Evolutionary conservation across 2,329 filamentous ascomycete species (phyloP), one percentile per base, ranked within the genome.

Genomic region (Proliferodiscus dingleyae): DNA sequence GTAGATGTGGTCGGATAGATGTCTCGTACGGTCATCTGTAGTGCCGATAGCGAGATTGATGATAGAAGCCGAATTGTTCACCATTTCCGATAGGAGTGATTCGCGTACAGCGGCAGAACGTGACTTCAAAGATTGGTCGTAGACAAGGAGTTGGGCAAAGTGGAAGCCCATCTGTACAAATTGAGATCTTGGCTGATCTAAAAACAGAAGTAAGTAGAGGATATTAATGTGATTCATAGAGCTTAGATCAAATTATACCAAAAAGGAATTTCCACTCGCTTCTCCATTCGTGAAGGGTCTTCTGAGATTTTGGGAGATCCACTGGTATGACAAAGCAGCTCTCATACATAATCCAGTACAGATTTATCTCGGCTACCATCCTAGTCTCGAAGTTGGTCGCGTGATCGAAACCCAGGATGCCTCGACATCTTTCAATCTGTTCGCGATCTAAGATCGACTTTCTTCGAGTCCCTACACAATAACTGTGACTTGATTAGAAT

Each of bases 1-100:
- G 46, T 71, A 72, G 16, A 71, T 69, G 40, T 72, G 70, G 44
- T 73, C 69, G 3, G 64, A 71, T 4, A 72, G 53, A 51, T 73
- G 68, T 11, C 63, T 62, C 1, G 68, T 71, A 2, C 68, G 64
- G 18, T 71, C 66, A 37, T 73, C 69, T 1, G 66, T 59, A 2
- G 68, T 70, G 10, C 69, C 65, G 51, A 72, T 70, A 2, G 68
- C 68, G 2, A 70, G 49, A 13, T 64, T 62, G 13, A 71, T 62
- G 39, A 71, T 71, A 2, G 57, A 45, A 13, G 58, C 65, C 1
- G 68, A 68, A 15, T 69, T 61, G 9, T 63, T 59, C 11, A 70
- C 58, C 66, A 72, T 71, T 47, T 71, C 67, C 0, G 59, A 60
- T 3, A 71, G 55, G 2, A 67, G 45, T 0, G 64, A 64, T 43